These are phyloP conservation scores for Cryptosporidium viatorum DNA, from an alignment of 169 alveolate species.

Conservation along the genomic window DNA sequence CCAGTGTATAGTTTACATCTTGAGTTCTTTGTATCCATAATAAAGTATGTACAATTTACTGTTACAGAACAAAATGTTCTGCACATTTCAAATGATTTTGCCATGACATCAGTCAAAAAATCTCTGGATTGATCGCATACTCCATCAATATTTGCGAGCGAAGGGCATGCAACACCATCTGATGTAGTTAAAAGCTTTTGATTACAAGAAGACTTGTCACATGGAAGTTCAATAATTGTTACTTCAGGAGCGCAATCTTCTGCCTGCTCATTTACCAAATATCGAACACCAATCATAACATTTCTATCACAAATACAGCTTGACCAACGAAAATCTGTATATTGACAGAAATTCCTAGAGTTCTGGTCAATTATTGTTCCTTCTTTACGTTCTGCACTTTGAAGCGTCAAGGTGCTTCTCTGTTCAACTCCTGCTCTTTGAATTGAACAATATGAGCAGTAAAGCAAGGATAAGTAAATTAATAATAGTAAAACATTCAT, in stretches of 20 bases:
- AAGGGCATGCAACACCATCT: constrained; percentile 69
- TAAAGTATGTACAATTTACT: constrained; percentile 47
- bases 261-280: neutral
- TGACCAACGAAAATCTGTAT: constrained; percentile 71
- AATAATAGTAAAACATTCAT: constrained; percentile 9
- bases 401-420: neutral
- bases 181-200: constrained; percentile 60
- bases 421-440: constrained; percentile 21
- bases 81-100: constrained; percentile 60
- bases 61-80: constrained; percentile 33
- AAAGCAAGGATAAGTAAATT: neutral
- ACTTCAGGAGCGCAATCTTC: constrained; percentile 39
- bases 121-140: constrained; percentile 5
- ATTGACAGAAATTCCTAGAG: constrained; percentile 25
- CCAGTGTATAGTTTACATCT: constrained; percentile 67
- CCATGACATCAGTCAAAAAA: constrained; percentile 59
- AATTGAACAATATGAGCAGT: constrained; percentile 12
- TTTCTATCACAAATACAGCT: constrained; percentile 57
- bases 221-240: constrained; percentile 51
- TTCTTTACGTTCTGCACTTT: neutral
- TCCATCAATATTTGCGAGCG: constrained; percentile 65
- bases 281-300: constrained; percentile 37
- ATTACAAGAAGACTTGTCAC: constrained; percentile 56
- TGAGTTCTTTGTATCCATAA: constrained; percentile 39
- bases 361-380: constrained; percentile 2